These are phyloP conservation scores for Musa schizocarpa DNA, from an alignment of 176 grass and related monocot species.

Conservation along the genomic window DNA sequence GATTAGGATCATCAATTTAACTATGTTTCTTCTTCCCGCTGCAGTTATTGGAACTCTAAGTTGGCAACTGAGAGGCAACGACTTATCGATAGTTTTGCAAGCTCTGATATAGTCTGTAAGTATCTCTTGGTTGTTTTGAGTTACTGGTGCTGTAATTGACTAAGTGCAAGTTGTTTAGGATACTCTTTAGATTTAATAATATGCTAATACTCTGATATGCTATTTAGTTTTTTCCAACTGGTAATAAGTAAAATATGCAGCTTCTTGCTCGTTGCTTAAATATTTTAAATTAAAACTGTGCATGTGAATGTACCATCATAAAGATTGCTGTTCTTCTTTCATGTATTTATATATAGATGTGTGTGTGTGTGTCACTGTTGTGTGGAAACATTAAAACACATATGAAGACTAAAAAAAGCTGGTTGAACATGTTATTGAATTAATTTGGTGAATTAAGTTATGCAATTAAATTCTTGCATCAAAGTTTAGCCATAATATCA, in stretches of 20 bases:
- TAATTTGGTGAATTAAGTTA: neutral
- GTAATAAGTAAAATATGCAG: no score
- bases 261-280: no score
- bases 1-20: no score
- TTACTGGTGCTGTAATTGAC: no score
- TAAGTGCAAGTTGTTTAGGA: neutral
- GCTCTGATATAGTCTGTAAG: constrained; percentile 85
- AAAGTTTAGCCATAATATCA: neutral
- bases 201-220: neutral
- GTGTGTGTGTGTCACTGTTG: neutral
- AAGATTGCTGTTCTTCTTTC: no score
- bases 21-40: neutral
- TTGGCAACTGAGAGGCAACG: constrained; percentile 77
- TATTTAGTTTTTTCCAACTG: neutral
- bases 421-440: neutral
- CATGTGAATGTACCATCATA: no score
- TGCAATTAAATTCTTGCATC: no score
- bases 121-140: constrained; percentile 3
- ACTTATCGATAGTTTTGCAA: constrained; percentile 52
- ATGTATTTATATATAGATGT: neutral
- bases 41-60: constrained; percentile 95
- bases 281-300: no score
- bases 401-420: neutral
- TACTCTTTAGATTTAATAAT: neutral
- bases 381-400: neutral